A percentile compares a stretch with the other conserved stretches of the same genome.
Conservation (phyloP, 805 yeast genomes). For the Saturnispora zaruensis region DNA sequence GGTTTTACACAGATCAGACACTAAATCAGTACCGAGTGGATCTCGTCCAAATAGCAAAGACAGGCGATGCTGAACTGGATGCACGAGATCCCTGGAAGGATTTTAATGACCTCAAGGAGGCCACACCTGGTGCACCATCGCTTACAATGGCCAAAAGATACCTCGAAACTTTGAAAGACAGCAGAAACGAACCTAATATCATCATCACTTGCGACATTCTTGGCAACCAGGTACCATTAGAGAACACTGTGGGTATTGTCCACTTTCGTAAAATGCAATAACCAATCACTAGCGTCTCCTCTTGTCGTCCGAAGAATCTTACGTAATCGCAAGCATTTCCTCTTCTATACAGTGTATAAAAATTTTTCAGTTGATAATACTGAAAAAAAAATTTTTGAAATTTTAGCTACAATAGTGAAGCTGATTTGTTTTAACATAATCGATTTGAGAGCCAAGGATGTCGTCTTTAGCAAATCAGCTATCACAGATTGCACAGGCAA, state of each 20-base stretch:
- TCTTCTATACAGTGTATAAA: too few relatives aligned
- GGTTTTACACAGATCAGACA: conserved; percentile 7
- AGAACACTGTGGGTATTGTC: conserved; percentile 18
- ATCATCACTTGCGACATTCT: conserved; percentile 16
- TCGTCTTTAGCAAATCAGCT: conserved; percentile 73
- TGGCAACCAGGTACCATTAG: conserved; percentile 12
- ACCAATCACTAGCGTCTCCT: background rate
- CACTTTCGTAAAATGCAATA: conserved; percentile 12
- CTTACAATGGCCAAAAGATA: conserved; percentile 14
- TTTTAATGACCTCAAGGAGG: conserved; percentile 10
- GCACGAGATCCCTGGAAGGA: conserved; percentile 19
- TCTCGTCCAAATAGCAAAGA: conserved; percentile 9
- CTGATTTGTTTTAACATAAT: background rate
- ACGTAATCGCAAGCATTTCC: background rate
- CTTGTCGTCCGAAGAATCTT: background rate
- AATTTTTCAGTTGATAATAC: background rate
- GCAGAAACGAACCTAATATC: conserved; percentile 22
- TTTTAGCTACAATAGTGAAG: background rate
- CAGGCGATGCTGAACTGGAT: conserved; percentile 12
- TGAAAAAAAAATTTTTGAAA: conserved; percentile 1
- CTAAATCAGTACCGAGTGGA: conserved; percentile 13
- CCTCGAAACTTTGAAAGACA: conserved; percentile 11
- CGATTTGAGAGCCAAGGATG: conserved; percentile 4
- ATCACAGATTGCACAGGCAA: conserved; percentile 53
- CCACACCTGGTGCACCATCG: conserved; percentile 10